A percentile compares a stretch with the other conserved stretches of the same genome.
Conservation (phyloP, 139 green algal genomes). For the Pseudopediastrum boryanum region DNA sequence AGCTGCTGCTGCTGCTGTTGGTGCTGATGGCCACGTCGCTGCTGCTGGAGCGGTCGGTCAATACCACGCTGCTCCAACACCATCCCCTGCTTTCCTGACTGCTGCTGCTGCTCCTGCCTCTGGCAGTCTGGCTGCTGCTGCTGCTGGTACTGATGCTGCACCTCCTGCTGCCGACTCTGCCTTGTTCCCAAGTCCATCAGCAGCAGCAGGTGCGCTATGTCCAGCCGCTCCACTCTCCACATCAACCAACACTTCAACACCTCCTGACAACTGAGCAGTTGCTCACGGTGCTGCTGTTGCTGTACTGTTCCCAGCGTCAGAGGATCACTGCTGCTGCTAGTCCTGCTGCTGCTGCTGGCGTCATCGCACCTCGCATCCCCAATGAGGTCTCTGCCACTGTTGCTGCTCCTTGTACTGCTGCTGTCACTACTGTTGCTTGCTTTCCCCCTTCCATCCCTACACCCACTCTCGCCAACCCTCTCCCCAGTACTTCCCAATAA, state of each 20-base stretch:
- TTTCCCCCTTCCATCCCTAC: too few species aligned
- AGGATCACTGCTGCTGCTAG: neutral
- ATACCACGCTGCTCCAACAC: neutral
- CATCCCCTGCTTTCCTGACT: neutral
- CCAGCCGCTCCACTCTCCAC: neutral
- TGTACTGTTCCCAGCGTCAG: neutral
- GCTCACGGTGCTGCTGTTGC: neutral
- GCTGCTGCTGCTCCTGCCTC: neutral
- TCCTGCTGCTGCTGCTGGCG: constrained; percentile 5
- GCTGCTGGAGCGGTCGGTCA: neutral
- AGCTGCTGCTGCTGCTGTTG: neutral
- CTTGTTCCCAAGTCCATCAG: neutral
- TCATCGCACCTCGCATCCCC: too few species aligned
- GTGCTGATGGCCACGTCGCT: neutral
- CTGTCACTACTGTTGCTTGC: too few species aligned
- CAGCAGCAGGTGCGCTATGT: neutral
- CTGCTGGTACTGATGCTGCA: neutral
- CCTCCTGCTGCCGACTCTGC: neutral
- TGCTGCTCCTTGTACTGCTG: too few species aligned
- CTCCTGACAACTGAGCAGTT: too few species aligned
- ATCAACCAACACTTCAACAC: neutral
- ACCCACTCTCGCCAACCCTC: too few species aligned
- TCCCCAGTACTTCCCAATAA: too few species aligned
- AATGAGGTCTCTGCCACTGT: too few species aligned
- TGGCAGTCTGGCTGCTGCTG: too few species aligned